Evolutionary conservation across 148 eudicot genomes (phyloP), one percentile per base, ranked within the genome.

Genomic region (Rhododendron mucronatum): DNA sequence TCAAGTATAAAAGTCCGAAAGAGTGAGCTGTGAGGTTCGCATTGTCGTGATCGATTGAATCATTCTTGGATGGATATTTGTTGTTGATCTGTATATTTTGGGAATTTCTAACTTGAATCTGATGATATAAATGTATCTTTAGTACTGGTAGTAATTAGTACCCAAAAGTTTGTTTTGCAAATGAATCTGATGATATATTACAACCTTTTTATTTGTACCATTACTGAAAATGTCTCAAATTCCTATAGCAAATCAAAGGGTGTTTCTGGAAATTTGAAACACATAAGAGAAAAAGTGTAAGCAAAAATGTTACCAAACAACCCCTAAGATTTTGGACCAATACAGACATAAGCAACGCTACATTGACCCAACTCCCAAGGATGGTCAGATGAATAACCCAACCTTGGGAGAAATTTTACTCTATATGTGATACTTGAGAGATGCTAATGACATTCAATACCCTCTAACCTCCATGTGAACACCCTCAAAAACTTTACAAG

Each of bases 111-210:
- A 65, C 77, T 33, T 37, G 39, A 80, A 67, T 85, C 67, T 80
- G 61, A 63, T n/a, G 48, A 12, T 45, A 73, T 85, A 76, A 61
- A 80, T 85, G 77, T 28, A 85, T 45, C 74, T 45, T 39, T 53
- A 77, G 35, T 33, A 33, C 35, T 33, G 1, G 35, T 33, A 33
- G 35, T 33, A 33, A 33, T 55, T 53, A 77, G 86, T 59, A 77
- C 5, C 20, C 75, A 26, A 79, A 13, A 47, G 44, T 45, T 75
- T 86, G 23, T 50, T 78, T 59, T 4, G 41, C 11, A 28, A 45
- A 16, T 78, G 35, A 30, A 30, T 30, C 30, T 30, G 30, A 30
- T 30, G 30, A 30, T 30, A 30, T 63, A 28, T 28, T 69, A 4
- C 37, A 13, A 0, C 15, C 11, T 30, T 28, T 28, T 69, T 28